Percentiles rank a stretch among this genome's conserved stretches.
Conservation (phyloP, 2,329 filamentous ascomycete genomes). For the Fusarium globosum region DNA sequence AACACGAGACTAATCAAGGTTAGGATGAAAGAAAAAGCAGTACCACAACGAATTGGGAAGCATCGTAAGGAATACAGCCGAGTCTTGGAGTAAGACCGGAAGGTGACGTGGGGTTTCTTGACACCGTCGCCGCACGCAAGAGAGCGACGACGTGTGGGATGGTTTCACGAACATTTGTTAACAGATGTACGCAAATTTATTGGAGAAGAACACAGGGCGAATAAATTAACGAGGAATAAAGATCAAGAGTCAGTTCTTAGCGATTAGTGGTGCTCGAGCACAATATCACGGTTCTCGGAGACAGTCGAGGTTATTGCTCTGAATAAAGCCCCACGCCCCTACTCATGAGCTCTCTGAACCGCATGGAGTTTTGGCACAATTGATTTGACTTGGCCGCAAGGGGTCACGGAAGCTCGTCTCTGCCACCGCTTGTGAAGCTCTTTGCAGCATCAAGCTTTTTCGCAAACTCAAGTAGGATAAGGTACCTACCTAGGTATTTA, state of each 20-base stretch:
- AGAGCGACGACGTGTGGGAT: not conserved
- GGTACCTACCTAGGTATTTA: not conserved
- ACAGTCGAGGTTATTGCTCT: too few species aligned
- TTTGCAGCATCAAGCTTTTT: rapidly evolving
- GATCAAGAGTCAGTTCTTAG: too few species aligned
- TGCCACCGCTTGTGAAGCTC: not conserved
- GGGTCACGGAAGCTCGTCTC: not conserved
- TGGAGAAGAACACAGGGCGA: rapidly evolving
- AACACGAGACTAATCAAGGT: too few species aligned
- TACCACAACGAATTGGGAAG: rapidly evolving
- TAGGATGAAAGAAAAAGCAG: not conserved
- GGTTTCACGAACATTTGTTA: not conserved
- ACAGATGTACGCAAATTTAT: rapidly evolving
- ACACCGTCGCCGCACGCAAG: not conserved
- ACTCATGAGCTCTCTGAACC: not conserved
- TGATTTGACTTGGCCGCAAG: too few species aligned
- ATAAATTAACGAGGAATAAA: rapidly evolving
- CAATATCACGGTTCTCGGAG: too few species aligned
- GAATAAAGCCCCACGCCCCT: not conserved
- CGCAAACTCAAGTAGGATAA: not conserved
- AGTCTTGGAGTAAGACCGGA: not conserved
- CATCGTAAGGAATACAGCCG: not conserved
- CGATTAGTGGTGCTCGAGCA: not conserved
- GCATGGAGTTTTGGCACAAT: not conserved
- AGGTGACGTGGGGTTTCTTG: too few species aligned